Base-by-base conservation (phyloP, 495 filamentous ascomycete species). In the Annulohypoxylon moriforme region DNA sequence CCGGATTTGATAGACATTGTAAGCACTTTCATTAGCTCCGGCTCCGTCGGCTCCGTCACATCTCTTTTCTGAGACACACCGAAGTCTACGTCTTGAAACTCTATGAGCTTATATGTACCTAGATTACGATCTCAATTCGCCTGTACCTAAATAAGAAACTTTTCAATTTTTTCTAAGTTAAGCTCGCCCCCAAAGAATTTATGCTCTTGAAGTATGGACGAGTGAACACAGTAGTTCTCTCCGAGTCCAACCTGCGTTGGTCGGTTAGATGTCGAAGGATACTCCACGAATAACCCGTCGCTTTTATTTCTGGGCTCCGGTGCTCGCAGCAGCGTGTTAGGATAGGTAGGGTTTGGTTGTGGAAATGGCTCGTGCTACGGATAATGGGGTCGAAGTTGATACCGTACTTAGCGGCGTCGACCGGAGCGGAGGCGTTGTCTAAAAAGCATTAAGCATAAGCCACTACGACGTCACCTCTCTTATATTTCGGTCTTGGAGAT, bases 301-400 rank as follows among this genome's bases (percentile, higher is more conserved):
- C 67, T 67, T 14, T 68, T 50, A 11, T 74, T 64, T 42, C 70
- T 74, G 5, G 63, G 9, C 53, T 57, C 71, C 0, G 67, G 46
- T 14, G 72, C 68, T 53, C 68, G 72, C 36, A 74, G 47, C 34
- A 61, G 9, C 7, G 57, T 47, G 49, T 24, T 27, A 1, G 67
- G 72, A 44, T 71, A 57, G 52, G 64, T 74, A 57, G 56, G 61
- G 24, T 74, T 20, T 67, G 72, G 24, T 74, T 63, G 62, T 63
- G 71, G 14, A 67, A 74, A 55, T 74, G 72, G 36, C 68, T 74
- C 1, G 68, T 59, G 24, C 56, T 69, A 9, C 59, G 68, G 25
- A 68, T 52, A 33, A 72, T 38, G 7, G 64, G 63, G 27, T 75
- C 69, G n/a, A 71, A 67, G 7, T 40, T 56, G 9, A 47, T 63